phyloP scores from a whole-genome alignment of 2,329 filamentous ascomycete genomes.

The Acrocalymma vagum region DNA sequence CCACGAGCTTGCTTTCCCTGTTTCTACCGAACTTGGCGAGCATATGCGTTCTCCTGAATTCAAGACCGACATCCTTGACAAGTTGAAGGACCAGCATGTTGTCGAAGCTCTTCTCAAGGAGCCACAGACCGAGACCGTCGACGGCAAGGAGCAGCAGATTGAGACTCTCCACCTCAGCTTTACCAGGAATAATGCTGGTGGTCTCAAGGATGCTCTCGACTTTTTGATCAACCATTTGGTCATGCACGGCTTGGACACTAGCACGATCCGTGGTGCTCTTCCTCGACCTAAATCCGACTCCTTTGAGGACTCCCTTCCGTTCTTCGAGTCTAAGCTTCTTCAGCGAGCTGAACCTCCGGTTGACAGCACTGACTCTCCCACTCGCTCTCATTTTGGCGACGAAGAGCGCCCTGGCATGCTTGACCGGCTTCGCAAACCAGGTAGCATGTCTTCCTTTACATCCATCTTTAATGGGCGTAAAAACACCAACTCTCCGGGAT shows the following conservation, averaged over 20 bases:
- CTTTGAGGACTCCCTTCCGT: constrained; percentile 95
- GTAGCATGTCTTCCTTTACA: constrained; percentile 91
- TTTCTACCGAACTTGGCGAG: constrained; percentile 76
- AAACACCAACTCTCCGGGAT: constrained; percentile 80
- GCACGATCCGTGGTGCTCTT: constrained; percentile 88
- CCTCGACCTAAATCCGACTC: constrained; percentile 98
- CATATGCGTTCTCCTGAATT: constrained; percentile 87
- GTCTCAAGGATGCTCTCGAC: constrained; percentile 94
- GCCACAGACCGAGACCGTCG: constrained; percentile 49
- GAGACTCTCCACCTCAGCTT: constrained; percentile 67
- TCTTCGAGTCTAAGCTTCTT: constrained; percentile 95
- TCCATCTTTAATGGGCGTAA: constrained; percentile 97
- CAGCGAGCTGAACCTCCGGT: constrained; percentile 85
- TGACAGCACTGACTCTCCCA: constrained; percentile 84
- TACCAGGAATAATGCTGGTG: constrained; percentile 96
- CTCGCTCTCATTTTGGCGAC: constrained; percentile 83
- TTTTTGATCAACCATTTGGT: constrained; percentile 88
- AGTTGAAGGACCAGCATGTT: constrained; percentile 90
- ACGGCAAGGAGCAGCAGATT: constrained; percentile 52
- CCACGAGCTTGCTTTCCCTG: constrained; percentile 87
- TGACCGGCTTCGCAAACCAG: constrained; percentile 91
- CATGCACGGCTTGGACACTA: constrained; percentile 84
- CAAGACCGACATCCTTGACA: constrained; percentile 78
- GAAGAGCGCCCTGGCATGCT: constrained; percentile 84
- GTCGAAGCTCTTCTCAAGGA: constrained; percentile 81